A percentile compares a stretch with the other conserved stretches of the same genome.
These are phyloP conservation scores for Aphanocladium album DNA, from an alignment of 2,329 filamentous ascomycete genomes.

Conservation along the genomic window DNA sequence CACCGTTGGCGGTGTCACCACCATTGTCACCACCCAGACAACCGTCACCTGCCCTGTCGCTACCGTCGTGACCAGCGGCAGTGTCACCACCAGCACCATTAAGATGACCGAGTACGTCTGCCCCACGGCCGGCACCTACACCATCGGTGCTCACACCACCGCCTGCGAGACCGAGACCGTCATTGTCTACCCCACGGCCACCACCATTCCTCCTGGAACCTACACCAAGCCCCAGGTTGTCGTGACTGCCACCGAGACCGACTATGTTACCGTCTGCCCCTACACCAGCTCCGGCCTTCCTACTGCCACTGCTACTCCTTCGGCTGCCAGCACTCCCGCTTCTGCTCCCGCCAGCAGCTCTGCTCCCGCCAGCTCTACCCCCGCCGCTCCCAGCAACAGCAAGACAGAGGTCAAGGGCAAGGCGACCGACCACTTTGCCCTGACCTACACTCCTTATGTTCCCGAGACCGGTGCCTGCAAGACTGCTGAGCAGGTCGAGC, in stretches of 20 bases:
- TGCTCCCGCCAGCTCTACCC: slow-evolving; percentile 20
- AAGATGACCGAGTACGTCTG: slow-evolving; percentile 67
- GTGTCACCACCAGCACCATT: slow-evolving; percentile 61
- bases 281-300: slow-evolving; percentile 44
- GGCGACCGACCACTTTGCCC: slow-evolving; percentile 60
- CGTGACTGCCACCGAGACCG: slow-evolving; percentile 64
- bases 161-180: slow-evolving; percentile 49
- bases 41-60: slow-evolving; percentile 68
- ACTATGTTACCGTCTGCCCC: slow-evolving; percentile 67
- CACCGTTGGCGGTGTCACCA: slow-evolving; percentile 69
- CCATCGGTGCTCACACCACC: slow-evolving; percentile 64
- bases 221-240: slow-evolving; percentile 65
- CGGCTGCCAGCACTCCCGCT: slow-evolving; percentile 29
- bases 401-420: slow-evolving; percentile 28
- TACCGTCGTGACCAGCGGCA: slow-evolving; percentile 52
- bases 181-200: slow-evolving; percentile 61
- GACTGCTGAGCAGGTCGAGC: slow-evolving; percentile 48
- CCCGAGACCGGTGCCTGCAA: slow-evolving; percentile 58
- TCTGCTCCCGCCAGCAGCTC: slow-evolving; percentile 21
- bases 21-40: slow-evolving; percentile 59
- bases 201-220: slow-evolving; percentile 61
- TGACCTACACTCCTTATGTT: slow-evolving; percentile 76
- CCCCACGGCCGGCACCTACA: slow-evolving; percentile 70
- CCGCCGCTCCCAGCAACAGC: slow-evolving; percentile 14
- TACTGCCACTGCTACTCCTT: slow-evolving; percentile 23